Base-by-base conservation (phyloP, 176 grass and related monocot species). In the Metroxylon sagu region DNA sequence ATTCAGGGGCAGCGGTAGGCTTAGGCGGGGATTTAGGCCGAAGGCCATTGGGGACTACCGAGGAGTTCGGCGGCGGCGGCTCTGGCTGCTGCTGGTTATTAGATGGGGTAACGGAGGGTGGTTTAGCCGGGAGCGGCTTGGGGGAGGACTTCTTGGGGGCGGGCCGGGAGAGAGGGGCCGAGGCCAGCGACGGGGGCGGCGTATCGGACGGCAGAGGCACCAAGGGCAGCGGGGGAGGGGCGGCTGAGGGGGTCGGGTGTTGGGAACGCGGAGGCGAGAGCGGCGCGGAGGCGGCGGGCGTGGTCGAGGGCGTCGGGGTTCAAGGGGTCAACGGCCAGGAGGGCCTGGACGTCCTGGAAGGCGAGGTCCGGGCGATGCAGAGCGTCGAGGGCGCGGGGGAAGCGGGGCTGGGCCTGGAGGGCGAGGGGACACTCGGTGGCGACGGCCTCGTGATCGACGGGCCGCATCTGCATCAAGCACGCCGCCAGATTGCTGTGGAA, bases 401-500 rank as follows among this genome's bases (percentile, higher is more conserved):
- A 97, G 53, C 74, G 80, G 14, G 93, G 93, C 67, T 97, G 84
- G 8, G 81, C 81, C 63, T 92, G 81, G 15, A 97, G 93, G 39
- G 87, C 87, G 29, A 91, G 87, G 53, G 93, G 85, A 75, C 93
- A 97, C 55, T 97, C 93, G 26, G 85, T 71, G 1, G 81, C 87
- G 18, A 97, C 84, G 19, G 74, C 82, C 76, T 76, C 82, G 73
- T 92, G 76, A 70, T 92, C 81, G 17, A 98, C 84, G 52, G 87
- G 93, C 56, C 78, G 83, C 74, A 98, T 78, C 79, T 92, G 93
- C 78, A 98, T 86, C 76, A 98, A 79, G 70, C 93, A 98, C 6
- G 93, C 93, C 6, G 93, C 93, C 59, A 87, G 84, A 56, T 98
- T 89, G 81, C 87, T 91, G 73, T 98, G 87, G 78, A 98, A 98